Evolutionary conservation across 345 rosid genomes (phyloP).

Genomic region (Bruguiera parviflora): DNA sequence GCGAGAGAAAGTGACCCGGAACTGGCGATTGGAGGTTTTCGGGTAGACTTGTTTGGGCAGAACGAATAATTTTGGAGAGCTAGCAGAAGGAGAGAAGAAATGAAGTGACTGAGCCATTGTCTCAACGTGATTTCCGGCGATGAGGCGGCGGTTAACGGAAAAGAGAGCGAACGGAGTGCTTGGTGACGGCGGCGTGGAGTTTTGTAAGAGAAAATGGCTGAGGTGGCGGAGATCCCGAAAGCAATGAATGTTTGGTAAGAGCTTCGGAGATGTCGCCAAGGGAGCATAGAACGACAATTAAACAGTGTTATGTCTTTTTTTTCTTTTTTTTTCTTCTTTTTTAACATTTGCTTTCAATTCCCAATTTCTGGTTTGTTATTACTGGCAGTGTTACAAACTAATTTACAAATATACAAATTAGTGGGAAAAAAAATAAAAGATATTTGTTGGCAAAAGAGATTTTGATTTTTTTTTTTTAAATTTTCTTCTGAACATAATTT

Average conservation of each 20-base stretch:
- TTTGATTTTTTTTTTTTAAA: too few species aligned
- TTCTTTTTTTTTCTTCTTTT: too few species aligned
- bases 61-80: constrained; percentile 33
- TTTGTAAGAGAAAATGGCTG: constrained; percentile 4
- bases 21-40: constrained; percentile 31
- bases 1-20: constrained; percentile 22
- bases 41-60: constrained; percentile 32
- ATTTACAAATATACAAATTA: too few species aligned
- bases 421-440: too few species aligned
- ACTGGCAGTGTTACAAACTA: too few species aligned
- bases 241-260: constrained; percentile 2
- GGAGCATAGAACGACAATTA: background rate
- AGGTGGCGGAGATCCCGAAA: background rate
- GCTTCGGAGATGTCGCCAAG: constrained; percentile 38
- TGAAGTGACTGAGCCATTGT: constrained; percentile 72
- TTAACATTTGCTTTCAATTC: background rate
- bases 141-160: background rate
- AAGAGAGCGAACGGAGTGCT: background rate
- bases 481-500: too few species aligned
- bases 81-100: constrained; percentile 41
- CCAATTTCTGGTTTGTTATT: background rate
- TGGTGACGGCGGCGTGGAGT: background rate
- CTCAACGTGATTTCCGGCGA: constrained; percentile 9
- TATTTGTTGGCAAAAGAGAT: too few species aligned
- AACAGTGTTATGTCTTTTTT: background rate